Evolutionary conservation across 305 asterid genomes (phyloP).

Genomic region (Fraxinus platypoda): DNA sequence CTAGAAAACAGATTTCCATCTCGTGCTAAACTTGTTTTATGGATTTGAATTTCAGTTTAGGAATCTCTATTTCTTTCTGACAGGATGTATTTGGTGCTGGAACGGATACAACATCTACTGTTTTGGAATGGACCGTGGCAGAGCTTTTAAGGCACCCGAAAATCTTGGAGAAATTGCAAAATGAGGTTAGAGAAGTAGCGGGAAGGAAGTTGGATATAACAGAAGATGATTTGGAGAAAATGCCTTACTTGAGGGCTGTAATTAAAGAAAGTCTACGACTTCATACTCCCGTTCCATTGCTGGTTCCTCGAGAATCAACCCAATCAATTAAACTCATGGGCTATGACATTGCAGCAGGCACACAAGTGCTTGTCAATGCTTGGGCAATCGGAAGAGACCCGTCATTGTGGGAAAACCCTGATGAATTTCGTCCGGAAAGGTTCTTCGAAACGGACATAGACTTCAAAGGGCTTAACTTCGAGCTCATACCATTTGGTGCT

Average conservation of each 20-base stretch:
- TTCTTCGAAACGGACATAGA: neutral
- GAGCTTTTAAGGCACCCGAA: neutral
- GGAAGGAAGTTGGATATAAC: neutral
- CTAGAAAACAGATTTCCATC: neutral
- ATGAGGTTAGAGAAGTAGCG: neutral
- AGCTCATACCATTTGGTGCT: conserved; percentile 27
- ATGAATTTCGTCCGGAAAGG: neutral
- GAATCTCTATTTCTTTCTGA: neutral
- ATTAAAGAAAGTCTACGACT: conserved; percentile 21
- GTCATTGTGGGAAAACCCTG: neutral
- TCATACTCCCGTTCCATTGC: conserved; percentile 23
- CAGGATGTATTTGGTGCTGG: neutral
- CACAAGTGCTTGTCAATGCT: conserved; percentile 19
- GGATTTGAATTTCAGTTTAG: neutral
- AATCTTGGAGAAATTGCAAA: conserved; percentile 8
- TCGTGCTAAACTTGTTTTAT: neutral
- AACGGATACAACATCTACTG: neutral
- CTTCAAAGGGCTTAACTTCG: neutral
- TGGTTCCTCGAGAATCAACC: conserved; percentile 16
- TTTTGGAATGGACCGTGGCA: neutral
- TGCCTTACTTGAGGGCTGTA: neutral
- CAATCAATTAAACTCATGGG: conserved; percentile 16
- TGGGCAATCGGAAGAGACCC: neutral
- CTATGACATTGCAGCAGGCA: conserved; percentile 20
- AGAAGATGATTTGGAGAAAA: neutral